Evolutionary conservation across 2,329 filamentous ascomycete genomes (phyloP).

Genomic region (Fusarium avenaceum): DNA sequence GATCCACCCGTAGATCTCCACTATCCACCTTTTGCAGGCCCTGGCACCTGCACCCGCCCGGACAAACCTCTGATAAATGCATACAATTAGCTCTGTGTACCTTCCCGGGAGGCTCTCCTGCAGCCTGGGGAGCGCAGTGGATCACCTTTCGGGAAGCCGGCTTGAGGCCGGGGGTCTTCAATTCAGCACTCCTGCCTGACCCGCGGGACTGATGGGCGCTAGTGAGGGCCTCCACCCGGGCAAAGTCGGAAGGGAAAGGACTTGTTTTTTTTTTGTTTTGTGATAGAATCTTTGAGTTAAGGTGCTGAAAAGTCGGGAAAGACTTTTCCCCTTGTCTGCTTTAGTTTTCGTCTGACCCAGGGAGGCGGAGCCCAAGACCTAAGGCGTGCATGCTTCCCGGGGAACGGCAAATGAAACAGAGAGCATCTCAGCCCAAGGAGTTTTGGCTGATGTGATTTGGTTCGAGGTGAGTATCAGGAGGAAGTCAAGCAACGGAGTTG

Average conservation of each 20-base stretch:
- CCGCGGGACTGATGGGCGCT: slow-evolving; percentile 44
- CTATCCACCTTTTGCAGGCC: slow-evolving; percentile 5
- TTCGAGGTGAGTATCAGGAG: slow-evolving; percentile 14
- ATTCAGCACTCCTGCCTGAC: slow-evolving; percentile 35
- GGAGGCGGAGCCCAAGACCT: slow-evolving; percentile 29
- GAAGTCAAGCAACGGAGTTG: slow-evolving; percentile 15
- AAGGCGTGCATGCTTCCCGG: slow-evolving; percentile 5
- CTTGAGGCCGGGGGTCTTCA: slow-evolving; percentile 12
- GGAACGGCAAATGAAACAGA: slow-evolving; percentile 30
- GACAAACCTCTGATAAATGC: slow-evolving; percentile 31
- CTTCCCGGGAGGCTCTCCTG: slow-evolving; percentile 24
- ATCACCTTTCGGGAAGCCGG: slow-evolving; percentile 31
- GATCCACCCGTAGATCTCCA: slow-evolving; percentile 22
- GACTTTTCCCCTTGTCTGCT: slow-evolving; percentile 17
- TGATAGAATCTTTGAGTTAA: slow-evolving; percentile 39
- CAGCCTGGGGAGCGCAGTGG: slow-evolving; percentile 33
- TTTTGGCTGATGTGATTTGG: slow-evolving; percentile 3
- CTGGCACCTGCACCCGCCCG: slow-evolving; percentile 5
- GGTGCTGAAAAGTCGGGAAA: slow-evolving; percentile 41
- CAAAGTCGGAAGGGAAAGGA: slow-evolving; percentile 42
- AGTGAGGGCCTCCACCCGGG: slow-evolving; percentile 43
- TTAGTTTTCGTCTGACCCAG: slow-evolving; percentile 43
- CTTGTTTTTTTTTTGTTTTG: slow-evolving; percentile 2
- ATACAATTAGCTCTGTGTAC: slow-evolving; percentile 26
- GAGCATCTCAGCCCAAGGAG: slow-evolving; percentile 14